Evolutionary conservation across 2,329 filamentous ascomycete species (phyloP), one percentile per base, ranked within the genome.

Genomic region (Ophiocordyceps robertsii): DNA sequence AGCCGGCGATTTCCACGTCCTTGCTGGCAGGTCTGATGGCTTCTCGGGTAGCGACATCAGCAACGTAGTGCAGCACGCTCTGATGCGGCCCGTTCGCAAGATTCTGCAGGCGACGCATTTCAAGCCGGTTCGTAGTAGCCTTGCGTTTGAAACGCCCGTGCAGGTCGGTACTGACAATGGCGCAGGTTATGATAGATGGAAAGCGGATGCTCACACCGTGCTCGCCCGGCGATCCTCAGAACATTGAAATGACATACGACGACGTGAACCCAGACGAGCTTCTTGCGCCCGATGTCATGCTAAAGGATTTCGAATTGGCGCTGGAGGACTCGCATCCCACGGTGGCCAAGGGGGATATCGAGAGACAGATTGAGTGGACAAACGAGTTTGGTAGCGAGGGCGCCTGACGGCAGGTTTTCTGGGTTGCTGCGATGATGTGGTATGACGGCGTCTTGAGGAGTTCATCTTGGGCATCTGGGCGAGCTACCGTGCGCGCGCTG

Each of bases 101-200:
- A 96, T 98, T 52, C 82, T 96, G 61, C 94, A 89, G 49, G 90
- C 92, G 16, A 98, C 92, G 42, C 92, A 98, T 67, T 98, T 96
- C 66, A 95, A 95, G 63, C 82, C 84, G 68, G 90, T 90, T 69
- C 37, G 66, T 61, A 37, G 13, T 17, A 16, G 21, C 14, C 27
- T 6, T 19, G 19, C 19, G 19, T 19, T 19, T 19, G 19, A 4
- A 19, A 27, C 24, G 24, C 24, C 2, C 24, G 24, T 27, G 24
- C 24, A 27, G 14, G 17, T 14, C 1, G 9, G 3, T 42, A 39
- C 50, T 55, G 48, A 51, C 45, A 16, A 11, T 19, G 13, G 38
- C 19, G 49, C 29, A 90, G 84, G 79, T 93, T 29, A 73, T 73
- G 52, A 72, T 80, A 44, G 82, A 94, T 21, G 76, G 71, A 31